Evolutionary conservation across 139 green algal species (phyloP).

Genomic region (Tetradesmus lagerheimii): DNA sequence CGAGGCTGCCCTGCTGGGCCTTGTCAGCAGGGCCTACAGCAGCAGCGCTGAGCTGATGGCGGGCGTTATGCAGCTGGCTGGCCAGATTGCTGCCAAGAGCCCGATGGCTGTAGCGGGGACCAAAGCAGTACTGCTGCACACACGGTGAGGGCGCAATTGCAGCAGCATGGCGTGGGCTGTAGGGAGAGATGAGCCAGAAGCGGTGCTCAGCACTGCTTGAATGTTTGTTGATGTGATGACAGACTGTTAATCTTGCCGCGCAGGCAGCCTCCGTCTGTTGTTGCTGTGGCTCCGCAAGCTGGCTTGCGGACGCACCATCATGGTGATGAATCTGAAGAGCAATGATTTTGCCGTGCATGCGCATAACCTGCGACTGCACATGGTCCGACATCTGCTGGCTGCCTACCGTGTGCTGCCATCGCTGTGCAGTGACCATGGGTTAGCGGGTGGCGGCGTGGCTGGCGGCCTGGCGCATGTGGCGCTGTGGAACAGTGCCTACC

Average conservation of each 20-base stretch:
- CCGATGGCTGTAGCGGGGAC: conserved; percentile 81
- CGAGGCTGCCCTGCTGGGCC: conserved; percentile 64
- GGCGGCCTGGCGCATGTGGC: conserved; percentile 36
- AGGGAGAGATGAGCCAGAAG: neutral
- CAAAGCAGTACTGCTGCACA: conserved; percentile 82
- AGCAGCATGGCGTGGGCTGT: neutral
- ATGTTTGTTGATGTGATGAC: no score
- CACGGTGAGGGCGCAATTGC: conserved; percentile 11
- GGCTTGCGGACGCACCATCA: no score
- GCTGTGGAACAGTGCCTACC: conserved; percentile 37
- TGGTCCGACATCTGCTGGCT: neutral
- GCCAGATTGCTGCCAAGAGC: conserved; percentile 70
- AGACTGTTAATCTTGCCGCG: no score
- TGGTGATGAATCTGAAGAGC: no score
- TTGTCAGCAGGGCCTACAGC: conserved; percentile 58
- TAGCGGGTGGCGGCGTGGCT: neutral
- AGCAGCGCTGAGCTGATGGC: conserved; percentile 51
- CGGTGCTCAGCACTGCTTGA: no score
- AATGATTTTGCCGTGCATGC: neutral
- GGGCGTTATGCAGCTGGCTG: conserved; percentile 59
- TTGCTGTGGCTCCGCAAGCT: no score
- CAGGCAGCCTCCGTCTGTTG: no score
- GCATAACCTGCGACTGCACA: no score
- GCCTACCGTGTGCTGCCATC: neutral
- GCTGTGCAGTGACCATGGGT: conserved; percentile 3